A percentile compares a stretch with the other conserved stretches of the same genome.
These are phyloP conservation scores for Trypanosoma avium DNA, from an alignment of 208 protist species.

Conservation along the genomic window DNA sequence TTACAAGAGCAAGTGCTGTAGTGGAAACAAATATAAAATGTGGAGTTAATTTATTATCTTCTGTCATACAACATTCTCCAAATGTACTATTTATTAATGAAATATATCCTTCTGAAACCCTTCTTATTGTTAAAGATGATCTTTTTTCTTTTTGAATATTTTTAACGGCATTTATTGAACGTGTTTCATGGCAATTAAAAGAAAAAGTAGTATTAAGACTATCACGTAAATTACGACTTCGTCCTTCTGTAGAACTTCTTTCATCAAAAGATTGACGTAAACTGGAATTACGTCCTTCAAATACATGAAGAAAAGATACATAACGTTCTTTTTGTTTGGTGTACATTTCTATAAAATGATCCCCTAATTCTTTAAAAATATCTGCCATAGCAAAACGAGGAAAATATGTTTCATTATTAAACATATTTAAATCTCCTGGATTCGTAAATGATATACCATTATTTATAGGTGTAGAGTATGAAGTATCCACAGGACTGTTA, in stretches of 20 bases:
- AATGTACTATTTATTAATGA: constrained; percentile 9
- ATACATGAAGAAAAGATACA: neutral
- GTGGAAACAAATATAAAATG: constrained; percentile 25
- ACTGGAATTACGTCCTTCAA: neutral
- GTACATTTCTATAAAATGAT: constrained; percentile 27
- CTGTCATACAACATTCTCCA: constrained; percentile 12
- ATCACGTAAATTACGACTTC: neutral
- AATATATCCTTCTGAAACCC: neutral
- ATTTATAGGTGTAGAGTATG: neutral
- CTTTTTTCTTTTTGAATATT: too few relatives aligned
- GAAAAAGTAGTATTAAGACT: neutral
- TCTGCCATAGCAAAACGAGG: constrained; percentile 10
- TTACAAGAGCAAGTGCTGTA: constrained; percentile 10
- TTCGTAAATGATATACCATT: neutral
- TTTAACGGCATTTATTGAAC: neutral
- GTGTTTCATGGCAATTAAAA: neutral
- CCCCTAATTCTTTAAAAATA: constrained; percentile 21
- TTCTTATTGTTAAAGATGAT: too few relatives aligned
- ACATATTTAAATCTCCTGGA: neutral
- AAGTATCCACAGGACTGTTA: neutral
- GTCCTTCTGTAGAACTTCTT: neutral
- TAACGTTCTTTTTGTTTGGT: constrained; percentile 17
- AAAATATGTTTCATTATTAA: neutral
- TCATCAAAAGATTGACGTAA: neutral
- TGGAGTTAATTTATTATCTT: neutral